Percentiles rank a stretch among this genome's conserved stretches.
These are phyloP conservation scores for Davidsoniella virescens DNA, from an alignment of 2,329 filamentous ascomycete genomes.

Conservation along the genomic window DNA sequence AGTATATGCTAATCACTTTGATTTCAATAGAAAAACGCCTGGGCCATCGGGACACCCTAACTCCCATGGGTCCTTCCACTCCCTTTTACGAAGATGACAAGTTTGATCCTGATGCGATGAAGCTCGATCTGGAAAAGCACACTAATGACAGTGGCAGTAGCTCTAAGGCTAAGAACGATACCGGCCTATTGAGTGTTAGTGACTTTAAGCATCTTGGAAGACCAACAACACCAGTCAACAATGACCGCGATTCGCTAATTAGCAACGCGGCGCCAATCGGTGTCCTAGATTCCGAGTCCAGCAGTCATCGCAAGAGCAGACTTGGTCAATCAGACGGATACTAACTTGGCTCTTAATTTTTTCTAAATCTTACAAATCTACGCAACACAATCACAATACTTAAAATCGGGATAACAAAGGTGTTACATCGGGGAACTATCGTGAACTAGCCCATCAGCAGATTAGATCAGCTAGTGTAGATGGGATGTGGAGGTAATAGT, in stretches of 20 bases:
- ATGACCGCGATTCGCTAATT: conserved; percentile 22
- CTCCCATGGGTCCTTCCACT: conserved; percentile 73
- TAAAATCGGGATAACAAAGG: too few species aligned
- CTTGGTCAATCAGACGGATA: too few species aligned
- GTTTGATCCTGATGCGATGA: neutral
- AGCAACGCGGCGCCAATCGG: conserved; percentile 22
- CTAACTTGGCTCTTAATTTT: too few species aligned
- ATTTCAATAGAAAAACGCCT: conserved; percentile 43
- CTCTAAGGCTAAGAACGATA: conserved; percentile 1
- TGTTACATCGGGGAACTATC: too few species aligned
- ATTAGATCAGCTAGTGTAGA: too few species aligned
- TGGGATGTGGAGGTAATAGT: too few species aligned
- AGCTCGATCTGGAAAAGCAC: neutral
- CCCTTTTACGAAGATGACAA: conserved; percentile 33
- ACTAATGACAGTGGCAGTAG: conserved; percentile 19
- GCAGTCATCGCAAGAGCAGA: too few species aligned
- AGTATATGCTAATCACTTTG: conserved; percentile 16
- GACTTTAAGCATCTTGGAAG: too few species aligned
- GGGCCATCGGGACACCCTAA: conserved; percentile 58
- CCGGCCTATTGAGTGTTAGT: too few species aligned
- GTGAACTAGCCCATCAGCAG: too few species aligned
- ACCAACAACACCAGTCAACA: conserved; percentile 12
- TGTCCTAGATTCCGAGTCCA: neutral
- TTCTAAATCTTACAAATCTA: too few species aligned
- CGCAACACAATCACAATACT: too few species aligned